Base-by-base conservation (phyloP, 2,329 filamentous ascomycete species). In the Xylaria sp. region DNA sequence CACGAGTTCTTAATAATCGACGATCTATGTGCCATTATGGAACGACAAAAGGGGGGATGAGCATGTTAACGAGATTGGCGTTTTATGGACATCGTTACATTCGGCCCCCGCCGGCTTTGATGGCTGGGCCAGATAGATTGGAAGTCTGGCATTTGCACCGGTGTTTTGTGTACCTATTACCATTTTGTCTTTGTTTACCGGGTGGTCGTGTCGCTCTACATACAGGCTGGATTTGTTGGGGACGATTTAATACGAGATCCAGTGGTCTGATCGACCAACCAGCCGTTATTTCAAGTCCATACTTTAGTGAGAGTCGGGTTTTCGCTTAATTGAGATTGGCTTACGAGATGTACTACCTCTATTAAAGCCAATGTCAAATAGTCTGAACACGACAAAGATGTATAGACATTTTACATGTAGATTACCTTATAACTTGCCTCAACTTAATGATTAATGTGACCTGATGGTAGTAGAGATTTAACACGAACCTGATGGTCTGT, bases 101-200 rank as follows among this genome's bases (percentile, higher is more conserved):
- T 27, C 17, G 38, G 38, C 35, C 46, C 53, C 49, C 38, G 25
- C 48, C 57, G 54, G 60, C 33, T 56, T 58, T 57, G 31, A 56
- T 38, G 63, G 54, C 49, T 56, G 60, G 40, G 52, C 54, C 60
- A 58, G 57, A 60, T 58, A 65, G 56, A 63, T 47, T 35, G 51
- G 47, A n/a, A 35, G 46, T 55, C 60, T 61, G 57, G 62, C 62
- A 65, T 66, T 66, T 66, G 58, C 64, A 65, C 23, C 21, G 64
- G 64, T 62, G 62, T 66, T 65, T 58, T 64, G 63, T 21, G 60
- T 65, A 66, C 35, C 44, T 57, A 54, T 56, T 46, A 43, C 38
- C 21, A 47, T 58, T 54, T 37, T 27, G 44, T 58, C 40, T 27
- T 60, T 58, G 48, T 54, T 58, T 52, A 53, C 21, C 27, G 48